Conservation (phyloP, 345 rosid genomes). For the Cochlearia excelsa region DNA sequence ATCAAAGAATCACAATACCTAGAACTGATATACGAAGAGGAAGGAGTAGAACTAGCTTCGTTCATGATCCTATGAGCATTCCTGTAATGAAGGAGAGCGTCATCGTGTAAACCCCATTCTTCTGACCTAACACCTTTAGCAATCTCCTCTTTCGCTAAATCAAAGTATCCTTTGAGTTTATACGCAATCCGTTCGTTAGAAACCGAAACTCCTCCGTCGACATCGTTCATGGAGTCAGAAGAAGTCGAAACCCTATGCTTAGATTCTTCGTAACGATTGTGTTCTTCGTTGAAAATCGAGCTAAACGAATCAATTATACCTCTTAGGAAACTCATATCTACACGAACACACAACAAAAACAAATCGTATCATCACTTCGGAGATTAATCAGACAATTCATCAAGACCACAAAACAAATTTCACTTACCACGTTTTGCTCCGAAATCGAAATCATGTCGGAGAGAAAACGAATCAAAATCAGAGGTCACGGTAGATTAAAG, state of each 20-base stretch:
- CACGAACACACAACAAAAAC: neutral
- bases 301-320: slow-evolving; percentile 59
- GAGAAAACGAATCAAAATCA: slow-evolving; percentile 15
- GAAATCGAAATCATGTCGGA: slow-evolving; percentile 22
- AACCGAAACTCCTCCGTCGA: slow-evolving; percentile 36
- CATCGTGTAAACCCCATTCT: slow-evolving; percentile 84
- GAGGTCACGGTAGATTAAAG: neutral
- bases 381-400: slow-evolving; percentile 41
- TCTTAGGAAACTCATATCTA: slow-evolving; percentile 64
- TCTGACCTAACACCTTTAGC: slow-evolving; percentile 79
- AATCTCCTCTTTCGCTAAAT: slow-evolving; percentile 81
- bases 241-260: slow-evolving; percentile 25
- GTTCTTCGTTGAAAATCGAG: slow-evolving; percentile 45
- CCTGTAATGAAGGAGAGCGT: slow-evolving; percentile 69
- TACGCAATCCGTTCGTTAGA: slow-evolving; percentile 79
- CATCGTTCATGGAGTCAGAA: slow-evolving; percentile 45
- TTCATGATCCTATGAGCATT: slow-evolving; percentile 69
- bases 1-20: slow-evolving; percentile 38
- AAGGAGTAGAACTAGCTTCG: slow-evolving; percentile 65
- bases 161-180: slow-evolving; percentile 85
- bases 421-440: slow-evolving; percentile 22
- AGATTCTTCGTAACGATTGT: slow-evolving; percentile 28
- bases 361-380: slow-evolving; percentile 47
- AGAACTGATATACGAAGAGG: slow-evolving; percentile 66
- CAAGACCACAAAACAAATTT: neutral